Percentiles rank a stretch among this genome's conserved stretches.
Conservation (phyloP, 345 rosid genomes). For the Punica granatum region DNA sequence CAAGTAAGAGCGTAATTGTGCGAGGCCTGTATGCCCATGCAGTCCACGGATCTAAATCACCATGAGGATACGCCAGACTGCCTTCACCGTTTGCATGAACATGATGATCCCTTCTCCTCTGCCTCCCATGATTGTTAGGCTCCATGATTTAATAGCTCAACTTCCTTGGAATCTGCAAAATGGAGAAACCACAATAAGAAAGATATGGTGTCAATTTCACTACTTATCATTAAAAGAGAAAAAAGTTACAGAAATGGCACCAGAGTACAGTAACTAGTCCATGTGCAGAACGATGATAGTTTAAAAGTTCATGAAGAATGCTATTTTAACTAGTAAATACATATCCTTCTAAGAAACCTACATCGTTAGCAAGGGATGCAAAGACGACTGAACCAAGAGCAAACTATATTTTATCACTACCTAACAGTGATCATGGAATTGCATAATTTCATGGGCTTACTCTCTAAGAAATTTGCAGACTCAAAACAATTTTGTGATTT, state of each 20-base stretch:
- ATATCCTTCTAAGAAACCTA: too few species aligned
- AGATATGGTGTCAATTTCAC: neutral
- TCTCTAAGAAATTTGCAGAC: neutral
- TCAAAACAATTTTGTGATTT: neutral
- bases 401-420: neutral
- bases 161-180: neutral
- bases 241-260: too few species aligned
- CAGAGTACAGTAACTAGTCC: neutral
- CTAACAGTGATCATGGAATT: neutral
- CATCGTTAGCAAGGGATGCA: too few species aligned
- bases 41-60: conserved; percentile 95
- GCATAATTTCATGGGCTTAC: neutral
- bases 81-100: conserved; percentile 47
- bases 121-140: conserved; percentile 50
- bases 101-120: conserved; percentile 37
- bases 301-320: too few species aligned
- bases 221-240: neutral
- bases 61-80: conserved; percentile 22
- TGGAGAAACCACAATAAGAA: neutral
- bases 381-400: too few species aligned
- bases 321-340: too few species aligned
- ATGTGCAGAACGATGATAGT: neutral
- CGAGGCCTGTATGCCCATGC: conserved; percentile 99
- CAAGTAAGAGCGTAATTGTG: conserved; percentile 72
- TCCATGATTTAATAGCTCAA: conserved; percentile 34